These are phyloP conservation scores for Nicotiana otophora DNA, from an alignment of 257 asterid genomes.

Conservation along the genomic window DNA sequence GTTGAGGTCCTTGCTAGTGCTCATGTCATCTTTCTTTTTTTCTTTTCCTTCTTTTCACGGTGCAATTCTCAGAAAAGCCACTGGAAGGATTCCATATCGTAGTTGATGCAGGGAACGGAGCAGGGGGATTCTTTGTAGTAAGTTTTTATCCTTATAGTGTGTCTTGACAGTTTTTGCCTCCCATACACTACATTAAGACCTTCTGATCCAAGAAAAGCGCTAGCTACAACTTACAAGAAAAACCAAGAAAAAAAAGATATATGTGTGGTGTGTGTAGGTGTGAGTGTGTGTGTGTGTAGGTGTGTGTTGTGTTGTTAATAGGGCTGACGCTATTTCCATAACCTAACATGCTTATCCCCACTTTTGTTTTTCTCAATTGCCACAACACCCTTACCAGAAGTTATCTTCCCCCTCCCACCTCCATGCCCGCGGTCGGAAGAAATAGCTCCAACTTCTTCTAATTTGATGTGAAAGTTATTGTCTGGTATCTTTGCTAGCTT, in stretches of 20 bases:
- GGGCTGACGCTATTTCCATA: background rate
- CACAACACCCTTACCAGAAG: background rate
- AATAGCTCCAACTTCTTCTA: background rate
- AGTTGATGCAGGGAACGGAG: constrained; percentile 99
- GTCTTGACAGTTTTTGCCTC: background rate
- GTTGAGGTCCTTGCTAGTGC: constrained; percentile 5
- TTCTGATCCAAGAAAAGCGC: background rate
- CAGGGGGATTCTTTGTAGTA: constrained; percentile 97
- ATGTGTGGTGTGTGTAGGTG: background rate
- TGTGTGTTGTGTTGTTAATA: background rate
- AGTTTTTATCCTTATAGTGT: constrained; percentile 19
- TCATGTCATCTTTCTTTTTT: constrained; percentile 11
- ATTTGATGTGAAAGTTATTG: background rate
- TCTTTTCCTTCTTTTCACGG: constrained; percentile 20
- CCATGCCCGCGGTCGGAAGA: background rate
- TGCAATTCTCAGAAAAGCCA: constrained; percentile 73
- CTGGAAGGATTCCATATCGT: constrained; percentile 93
- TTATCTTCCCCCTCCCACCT: background rate
- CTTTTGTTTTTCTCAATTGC: background rate
- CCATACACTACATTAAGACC: background rate
- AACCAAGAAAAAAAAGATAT: background rate
- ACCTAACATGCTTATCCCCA: background rate
- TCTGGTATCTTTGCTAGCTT: background rate
- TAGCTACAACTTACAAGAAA: background rate
- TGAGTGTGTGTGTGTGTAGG: background rate